Evolutionary conservation across 1,284 basidiomycete genomes (phyloP).

Genomic region (Tilletia indica): DNA sequence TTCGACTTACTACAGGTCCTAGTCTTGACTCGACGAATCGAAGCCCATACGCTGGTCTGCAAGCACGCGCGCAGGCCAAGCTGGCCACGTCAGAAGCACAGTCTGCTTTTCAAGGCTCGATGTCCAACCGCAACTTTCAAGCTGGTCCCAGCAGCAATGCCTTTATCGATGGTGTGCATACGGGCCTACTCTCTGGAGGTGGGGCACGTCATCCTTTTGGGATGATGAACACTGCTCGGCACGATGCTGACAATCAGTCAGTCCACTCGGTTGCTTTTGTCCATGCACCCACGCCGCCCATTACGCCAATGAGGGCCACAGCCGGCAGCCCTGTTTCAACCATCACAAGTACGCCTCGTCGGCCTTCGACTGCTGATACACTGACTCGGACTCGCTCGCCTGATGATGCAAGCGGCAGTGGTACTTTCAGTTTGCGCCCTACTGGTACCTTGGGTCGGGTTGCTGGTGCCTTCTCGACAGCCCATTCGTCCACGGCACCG

Average conservation of each 20-base stretch:
- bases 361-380: too few species aligned
- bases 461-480: too few species aligned
- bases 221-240: neutral
- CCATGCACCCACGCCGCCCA: conserved; percentile 11
- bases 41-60: conserved; percentile 4
- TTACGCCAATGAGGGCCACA: neutral
- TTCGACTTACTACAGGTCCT: neutral
- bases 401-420: too few species aligned
- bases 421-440: too few species aligned
- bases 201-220: neutral
- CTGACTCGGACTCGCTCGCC: too few species aligned
- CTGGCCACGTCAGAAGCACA: neutral
- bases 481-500: too few species aligned
- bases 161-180: too few species aligned
- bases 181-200: too few species aligned
- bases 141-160: neutral
- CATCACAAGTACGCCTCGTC: too few species aligned
- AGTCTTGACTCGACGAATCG: neutral
- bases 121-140: neutral
- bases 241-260: conserved; percentile 9
- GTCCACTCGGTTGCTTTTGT: neutral
- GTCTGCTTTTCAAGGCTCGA: too few species aligned
- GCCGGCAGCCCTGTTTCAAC: too few species aligned
- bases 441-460: too few species aligned
- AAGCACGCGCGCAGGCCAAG: conserved; percentile 14